phyloP scores from a whole-genome alignment of 148 eudicot species.

The Cornus controversa region DNA sequence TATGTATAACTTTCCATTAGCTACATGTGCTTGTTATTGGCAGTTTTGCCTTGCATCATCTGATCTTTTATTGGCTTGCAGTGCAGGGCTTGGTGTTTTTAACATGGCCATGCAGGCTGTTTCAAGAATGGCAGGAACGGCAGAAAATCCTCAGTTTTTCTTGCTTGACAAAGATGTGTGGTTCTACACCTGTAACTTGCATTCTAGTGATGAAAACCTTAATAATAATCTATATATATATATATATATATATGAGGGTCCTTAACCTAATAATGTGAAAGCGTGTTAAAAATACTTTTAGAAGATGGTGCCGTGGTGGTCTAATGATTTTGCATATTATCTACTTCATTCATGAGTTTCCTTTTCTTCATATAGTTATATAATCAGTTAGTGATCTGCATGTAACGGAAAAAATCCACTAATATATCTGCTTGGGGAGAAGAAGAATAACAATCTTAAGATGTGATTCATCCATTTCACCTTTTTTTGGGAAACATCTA shows the following conservation, averaged over 20 bases:
- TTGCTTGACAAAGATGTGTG: constrained; percentile 89
- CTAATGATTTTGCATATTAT: not conserved
- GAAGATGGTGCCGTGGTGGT: too few species aligned
- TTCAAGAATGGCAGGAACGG: constrained; percentile 67
- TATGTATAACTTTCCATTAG: not conserved
- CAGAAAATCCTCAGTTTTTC: constrained; percentile 77
- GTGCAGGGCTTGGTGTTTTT: constrained; percentile 99
- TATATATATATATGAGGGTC: too few species aligned
- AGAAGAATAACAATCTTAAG: too few species aligned
- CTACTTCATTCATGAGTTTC: not conserved
- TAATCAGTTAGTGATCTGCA: not conserved
- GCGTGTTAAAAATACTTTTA: too few species aligned
- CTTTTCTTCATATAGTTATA: not conserved
- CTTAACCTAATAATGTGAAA: too few species aligned
- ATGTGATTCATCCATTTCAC: not conserved
- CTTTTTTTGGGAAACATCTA: not conserved
- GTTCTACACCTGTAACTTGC: constrained; percentile 4
- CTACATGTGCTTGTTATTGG: constrained; percentile 2
- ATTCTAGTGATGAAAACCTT: not conserved
- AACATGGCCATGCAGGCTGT: constrained; percentile 88
- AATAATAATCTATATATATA: too few species aligned
- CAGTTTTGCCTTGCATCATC: constrained; percentile 6
- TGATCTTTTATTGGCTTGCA: constrained; percentile 38
- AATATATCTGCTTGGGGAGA: not conserved
- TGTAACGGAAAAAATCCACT: not conserved